Evolutionary conservation across 345 rosid species (phyloP), one percentile per base, ranked within the genome.

Genomic region (Melastoma malabathricum): DNA sequence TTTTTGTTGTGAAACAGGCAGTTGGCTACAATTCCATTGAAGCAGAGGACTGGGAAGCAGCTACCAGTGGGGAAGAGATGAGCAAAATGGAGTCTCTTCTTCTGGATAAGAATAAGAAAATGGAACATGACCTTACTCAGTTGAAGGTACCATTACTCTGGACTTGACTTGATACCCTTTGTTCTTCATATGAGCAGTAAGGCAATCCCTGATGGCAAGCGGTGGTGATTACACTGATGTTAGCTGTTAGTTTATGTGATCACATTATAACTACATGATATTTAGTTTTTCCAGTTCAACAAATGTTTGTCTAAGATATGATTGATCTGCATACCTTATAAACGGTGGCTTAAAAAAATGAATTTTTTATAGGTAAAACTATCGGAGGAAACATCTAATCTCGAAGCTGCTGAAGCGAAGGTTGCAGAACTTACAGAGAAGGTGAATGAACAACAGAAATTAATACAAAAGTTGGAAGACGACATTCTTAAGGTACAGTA

Each of bases 31-130:
- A 87, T 76, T 87, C 95, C 45, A 84, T 84, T 61, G 98, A 92
- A 71, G 98, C 95, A 61, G 98, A 92, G 73, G 95, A 92, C 67
- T 92, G 97, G 98, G 98, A 92, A 65, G 88, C 63, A 43, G 98
- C 98, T 57, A 82, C 98, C 48, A 66, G 72, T 39, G 88, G 88
- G 56, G 90, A 87, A 65, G 98, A 87, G 76, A 92, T 87, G 95
- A 87, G 95, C 83, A 84, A 80, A 75, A 82, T 92, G 98, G 98
- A 92, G 68, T 84, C 83, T 52, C 96, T 92, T 67, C 95, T 92
- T 64, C 98, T 92, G 52, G 98, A 92, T 68, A 92, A 92, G 78
- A 92, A 87, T 68, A 73, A 82, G 60, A 92, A 78, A 73, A 83
- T 92, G 95, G 98, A 92, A 59, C 98, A 92, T 62, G 88, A 92